Base-by-base conservation (phyloP, 352 stramenopile genomes). In the Phytophthora sp. region DNA sequence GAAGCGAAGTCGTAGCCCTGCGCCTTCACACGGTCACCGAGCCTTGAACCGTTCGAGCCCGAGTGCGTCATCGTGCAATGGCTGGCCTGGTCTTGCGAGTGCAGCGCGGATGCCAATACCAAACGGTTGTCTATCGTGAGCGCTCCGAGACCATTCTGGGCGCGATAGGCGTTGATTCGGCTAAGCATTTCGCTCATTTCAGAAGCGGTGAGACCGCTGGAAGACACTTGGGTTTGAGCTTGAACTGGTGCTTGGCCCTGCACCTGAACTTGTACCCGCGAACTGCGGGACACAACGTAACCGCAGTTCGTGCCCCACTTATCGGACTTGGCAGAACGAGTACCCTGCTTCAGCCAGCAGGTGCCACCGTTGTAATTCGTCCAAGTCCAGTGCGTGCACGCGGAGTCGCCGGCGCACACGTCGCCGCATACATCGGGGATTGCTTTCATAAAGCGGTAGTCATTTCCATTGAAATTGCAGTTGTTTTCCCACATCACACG, bases 51-150 rank as follows among this genome's bases (percentile, higher is more conserved):
- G 28, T 81, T 51, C 13, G 56, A 72, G 23, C 76, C 72, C n/a
- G 66, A 44, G 53, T 86, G 79, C 15, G 66, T 74, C 79, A 88
- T 84, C 2, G 15, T 51, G 59, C 76, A 84, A 21, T 63, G 62
- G 26, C 28, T 74, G 4, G 79, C 74, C 38, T 83, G 68, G 49
- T 86, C 74, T 44, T 74, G 54, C 1, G 74, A 84, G 50, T 88
- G 76, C n/a, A 66, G 26, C 10, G 57, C 50, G 10, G 79, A 72
- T 7, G 79, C 72, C 0, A 34, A 39, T 11, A 67, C 43, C n/a
- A 88, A 63, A 18, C 66, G 69, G 10, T 50, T 64, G 72, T 83
- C 70, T n/a, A 76, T 69, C n/a, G 66, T 78, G 49, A 88, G 69
- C 12, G 67, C 59, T 18, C 28, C 18, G 18, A 77, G 62, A n/a